Evolutionary conservation across 495 filamentous ascomycete genomes (phyloP), one percentile per base, ranked within the genome.

Genomic region (Neurospora cerealis): DNA sequence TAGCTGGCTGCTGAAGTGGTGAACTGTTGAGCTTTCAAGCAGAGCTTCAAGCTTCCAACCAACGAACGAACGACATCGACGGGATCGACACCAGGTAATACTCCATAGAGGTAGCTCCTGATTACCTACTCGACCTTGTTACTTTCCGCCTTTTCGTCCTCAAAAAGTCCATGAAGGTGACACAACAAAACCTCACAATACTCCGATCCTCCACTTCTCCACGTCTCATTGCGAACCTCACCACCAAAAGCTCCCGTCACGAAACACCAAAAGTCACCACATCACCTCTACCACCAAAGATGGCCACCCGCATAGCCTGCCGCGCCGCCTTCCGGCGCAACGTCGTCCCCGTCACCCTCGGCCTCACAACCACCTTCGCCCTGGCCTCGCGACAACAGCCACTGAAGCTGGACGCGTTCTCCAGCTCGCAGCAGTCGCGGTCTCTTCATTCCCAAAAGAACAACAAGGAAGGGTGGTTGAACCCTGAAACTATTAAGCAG

Each of bases 401-500:
- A 11, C 60, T 81, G 48, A 80, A 76, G 2, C 75, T 83, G 11
- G 83, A 85, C 74, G 69, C 76, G 4, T 32, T 41, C 9, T 39
- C 38, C 28, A 42, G 17, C 36, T 19, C 75, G 4, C 36, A 34
- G 5, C 32, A 75, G 24, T 40, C 40, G 41, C 70, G 46, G 21
- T 42, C 19, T 11, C 41, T 13, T 21, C 54, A 4, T 42, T 48
- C 46, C 44, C 78, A 40, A 48, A 70, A 15, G 40, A 46, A 17
- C 70, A 28, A 69, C n/a, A 77, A 62, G 32, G 81, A 84, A 24
- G 83, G 83, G 15, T 72, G 74, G 36, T 75, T 87, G 66, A 86
- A 87, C 73, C 80, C 88, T 0, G 82, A 85, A 37, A 85, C 86
- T 15, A 83, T 93, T 79, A 88, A 86, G 74, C 90, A 94, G 84